Evolutionary conservation across 1,284 basidiomycete genomes (phyloP), one percentile per base, ranked within the genome.

Genomic region (Porodaedalea pini): DNA sequence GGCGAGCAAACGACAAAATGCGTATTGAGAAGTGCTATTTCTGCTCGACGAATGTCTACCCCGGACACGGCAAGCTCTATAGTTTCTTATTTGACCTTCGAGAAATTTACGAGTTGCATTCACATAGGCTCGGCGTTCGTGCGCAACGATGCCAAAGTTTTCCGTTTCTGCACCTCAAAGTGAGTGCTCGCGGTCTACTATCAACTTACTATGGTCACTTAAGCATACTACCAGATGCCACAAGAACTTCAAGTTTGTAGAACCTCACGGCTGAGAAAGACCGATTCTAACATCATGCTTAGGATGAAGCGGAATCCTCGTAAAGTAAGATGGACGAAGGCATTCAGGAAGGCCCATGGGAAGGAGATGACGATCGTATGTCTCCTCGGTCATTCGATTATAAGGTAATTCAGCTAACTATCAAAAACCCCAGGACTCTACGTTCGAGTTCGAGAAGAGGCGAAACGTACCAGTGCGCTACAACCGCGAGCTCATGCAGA

Each of bases 291-390:
- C 39, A 25, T 17, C 57, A 59, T 43, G 13, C 56, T 4, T 67
- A 96, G 94, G 76, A 98, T 99, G 96, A 99, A 99, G 80, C 90
- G 97, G 51, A 99, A 99, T 76, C 97, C 97, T 49, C 86, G 97
- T 63, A 99, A 99, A 77, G 95, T 99, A 51, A 84, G 93, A 67
- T 99, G 97, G 97, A 99, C 97, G 55, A 99, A 99, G 75, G 97
- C 97, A 15, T 99, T 99, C 84, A 85, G 97, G 66, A 98, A 96
- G 73, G 94, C 97, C 23, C 92, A 94, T 59, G 97, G 97, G 63
- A 99, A 99, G 78, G 97, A 99, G 77, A 99, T 99, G 97, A 96
- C 92, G 11, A 91, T 99, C 68, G 94, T 95, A 68, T 72, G 90
- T 74, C 10, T 23, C 25, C n/a, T 43, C 57, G 15, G 51, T 17